Evolutionary conservation across 2,329 filamentous ascomycete genomes (phyloP).

Genomic region (Dactylellina sp.): DNA sequence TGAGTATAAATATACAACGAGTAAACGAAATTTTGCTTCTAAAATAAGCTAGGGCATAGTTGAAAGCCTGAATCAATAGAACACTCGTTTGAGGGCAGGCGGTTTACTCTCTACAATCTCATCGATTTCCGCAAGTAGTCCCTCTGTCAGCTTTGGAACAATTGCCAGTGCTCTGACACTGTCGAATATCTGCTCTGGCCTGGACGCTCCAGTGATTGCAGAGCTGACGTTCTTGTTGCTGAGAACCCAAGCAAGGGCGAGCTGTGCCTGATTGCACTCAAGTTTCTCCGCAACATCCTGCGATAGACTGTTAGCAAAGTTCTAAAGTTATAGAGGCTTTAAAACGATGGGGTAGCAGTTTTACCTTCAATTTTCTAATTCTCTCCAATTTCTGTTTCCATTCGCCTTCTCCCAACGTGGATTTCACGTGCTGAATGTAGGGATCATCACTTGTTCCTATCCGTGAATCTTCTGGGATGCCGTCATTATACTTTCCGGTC

Average conservation of each 20-base stretch:
- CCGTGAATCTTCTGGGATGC: conserved; percentile 72
- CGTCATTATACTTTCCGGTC: conserved; percentile 76
- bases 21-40: too few relatives aligned
- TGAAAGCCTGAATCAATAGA: too few relatives aligned
- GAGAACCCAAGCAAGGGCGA: conserved; percentile 74
- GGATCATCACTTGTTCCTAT: conserved; percentile 70
- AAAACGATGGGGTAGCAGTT: background rate
- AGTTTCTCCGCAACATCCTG: conserved; percentile 75
- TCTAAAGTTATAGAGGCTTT: too few relatives aligned
- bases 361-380: conserved; percentile 57
- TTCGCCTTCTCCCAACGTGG: conserved; percentile 59
- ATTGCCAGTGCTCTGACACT: conserved; percentile 69
- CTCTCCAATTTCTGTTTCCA: conserved; percentile 58
- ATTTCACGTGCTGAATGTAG: conserved; percentile 67
- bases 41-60: too few relatives aligned
- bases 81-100: conserved; percentile 19
- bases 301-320: too few relatives aligned
- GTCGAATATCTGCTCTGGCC: conserved; percentile 71
- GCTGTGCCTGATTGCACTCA: conserved; percentile 70
- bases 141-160: conserved; percentile 71
- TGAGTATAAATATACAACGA: too few relatives aligned
- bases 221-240: conserved; percentile 73
- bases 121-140: conserved; percentile 73
- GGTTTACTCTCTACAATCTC: conserved; percentile 72
- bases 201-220: conserved; percentile 73